Evolutionary conservation across 2,329 filamentous ascomycete genomes (phyloP), one percentile per base, ranked within the genome.

Genomic region (Huntiella savannae): DNA sequence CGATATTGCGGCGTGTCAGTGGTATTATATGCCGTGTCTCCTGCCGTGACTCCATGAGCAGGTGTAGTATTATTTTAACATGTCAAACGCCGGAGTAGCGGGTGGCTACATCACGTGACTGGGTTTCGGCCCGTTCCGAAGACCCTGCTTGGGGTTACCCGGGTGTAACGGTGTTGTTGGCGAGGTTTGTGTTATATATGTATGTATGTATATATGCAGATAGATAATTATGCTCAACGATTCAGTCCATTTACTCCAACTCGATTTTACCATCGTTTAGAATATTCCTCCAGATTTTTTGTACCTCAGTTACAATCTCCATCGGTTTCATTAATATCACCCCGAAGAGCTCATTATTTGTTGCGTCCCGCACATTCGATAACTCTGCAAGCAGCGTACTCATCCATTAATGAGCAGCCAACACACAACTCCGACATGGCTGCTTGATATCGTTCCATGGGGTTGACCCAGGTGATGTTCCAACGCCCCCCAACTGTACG

Each of bases 381-480:
- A 40, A 13, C 32, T 36, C 45, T 5, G 10, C 10, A n/a, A n/a
- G 38, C 7, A 10, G 5, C 13, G 3, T n/a, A 22, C 2, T 38
- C 45, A 10, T 17, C 12, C 10, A 4, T 34, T 4, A 41, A 5
- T 6, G 32, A 46, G 11, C 38, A 11, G 4, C 38, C 32, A 11
- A 33, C 32, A 35, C 28, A 46, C 16, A 41, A 46, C 36, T 46
- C 7, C 7, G 40, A 11, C 44, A 46, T 40, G n/a, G 32, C 22
- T 15, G 40, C 35, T 17, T 46, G 36, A 34, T 46, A 46, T 40
- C 32, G 12, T 1, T 8, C 36, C 13, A 16, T 5, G 7, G 15
- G 13, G 15, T 36, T 38, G 13, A 37, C 17, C n/a, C 15, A 22
- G 12, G 17, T 16, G 28, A 42, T 33, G 2, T 13, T 22, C 45